Percentiles rank a stretch among this genome's conserved stretches.
phyloP scores from a whole-genome alignment of 805 yeast species.

The Starmerella khaoyaiensis region DNA sequence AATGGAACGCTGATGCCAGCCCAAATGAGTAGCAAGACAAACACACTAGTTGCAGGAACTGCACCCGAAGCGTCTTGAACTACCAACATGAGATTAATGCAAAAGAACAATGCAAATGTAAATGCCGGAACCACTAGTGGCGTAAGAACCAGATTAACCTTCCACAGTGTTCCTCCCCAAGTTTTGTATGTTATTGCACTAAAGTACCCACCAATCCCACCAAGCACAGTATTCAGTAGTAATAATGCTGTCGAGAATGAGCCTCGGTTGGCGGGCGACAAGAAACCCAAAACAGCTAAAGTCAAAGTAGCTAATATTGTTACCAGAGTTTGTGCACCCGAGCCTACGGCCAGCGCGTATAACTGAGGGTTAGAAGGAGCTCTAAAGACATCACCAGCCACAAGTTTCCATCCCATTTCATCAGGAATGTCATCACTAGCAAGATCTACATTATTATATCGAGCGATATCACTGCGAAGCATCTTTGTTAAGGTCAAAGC shows the following conservation, averaged over 20 bases:
- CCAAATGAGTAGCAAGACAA: conserved; percentile 75
- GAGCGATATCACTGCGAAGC: conserved; percentile 68
- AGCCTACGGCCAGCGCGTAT: conserved; percentile 70
- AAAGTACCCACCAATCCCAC: conserved; percentile 74
- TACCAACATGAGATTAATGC: conserved; percentile 71
- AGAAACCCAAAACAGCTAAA: conserved; percentile 76
- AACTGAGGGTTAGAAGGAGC: conserved; percentile 59
- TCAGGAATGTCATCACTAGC: conserved; percentile 64
- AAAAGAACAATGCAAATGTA: conserved; percentile 48
- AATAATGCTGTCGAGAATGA: conserved; percentile 83
- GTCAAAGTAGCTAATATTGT: conserved; percentile 62
- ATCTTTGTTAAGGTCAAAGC: conserved; percentile 68
- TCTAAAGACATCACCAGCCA: conserved; percentile 91
- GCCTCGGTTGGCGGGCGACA: conserved; percentile 92
- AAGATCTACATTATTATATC: conserved; percentile 78
- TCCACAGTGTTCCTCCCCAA: conserved; percentile 89
- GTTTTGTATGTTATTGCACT: conserved; percentile 76
- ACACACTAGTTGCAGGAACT: conserved; percentile 80
- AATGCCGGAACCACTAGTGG: conserved; percentile 78
- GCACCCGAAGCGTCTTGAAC: conserved; percentile 81
- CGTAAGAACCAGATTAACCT: conserved; percentile 65
- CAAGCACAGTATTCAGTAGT: conserved; percentile 65
- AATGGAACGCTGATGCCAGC: conserved; percentile 72
- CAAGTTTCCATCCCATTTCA: conserved; percentile 93
- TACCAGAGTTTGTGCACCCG: conserved; percentile 71